Percentiles rank a stretch among this genome's conserved stretches.
Evolutionary conservation across 2,329 filamentous ascomycete species (phyloP).

Genomic region (Diaporthe vexans): DNA sequence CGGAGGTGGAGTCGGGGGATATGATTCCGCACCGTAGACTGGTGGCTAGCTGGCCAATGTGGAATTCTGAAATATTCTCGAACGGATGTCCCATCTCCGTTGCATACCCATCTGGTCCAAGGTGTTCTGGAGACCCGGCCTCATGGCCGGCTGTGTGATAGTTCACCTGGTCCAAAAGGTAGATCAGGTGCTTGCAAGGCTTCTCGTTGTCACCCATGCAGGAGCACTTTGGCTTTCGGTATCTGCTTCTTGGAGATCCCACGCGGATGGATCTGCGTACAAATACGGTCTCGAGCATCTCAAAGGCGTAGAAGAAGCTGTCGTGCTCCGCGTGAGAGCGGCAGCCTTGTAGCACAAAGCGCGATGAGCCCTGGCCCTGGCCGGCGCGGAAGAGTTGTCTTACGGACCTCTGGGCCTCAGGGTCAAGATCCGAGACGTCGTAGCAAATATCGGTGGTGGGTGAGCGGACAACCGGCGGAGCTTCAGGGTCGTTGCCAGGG

Average conservation of each 20-base stretch:
- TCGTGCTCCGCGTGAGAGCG: slow-evolving; percentile 56
- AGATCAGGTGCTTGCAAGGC: slow-evolving; percentile 67
- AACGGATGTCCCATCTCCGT: slow-evolving; percentile 64
- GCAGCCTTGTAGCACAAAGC: slow-evolving; percentile 65
- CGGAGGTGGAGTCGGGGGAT: slow-evolving; percentile 48
- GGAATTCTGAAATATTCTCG: slow-evolving; percentile 62
- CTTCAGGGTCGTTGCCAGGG: slow-evolving; percentile 48
- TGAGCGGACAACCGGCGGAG: slow-evolving; percentile 46
- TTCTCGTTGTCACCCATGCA: slow-evolving; percentile 53
- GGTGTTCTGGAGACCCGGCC: slow-evolving; percentile 39
- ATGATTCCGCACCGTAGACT: slow-evolving; percentile 64
- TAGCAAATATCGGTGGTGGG: slow-evolving; percentile 56
- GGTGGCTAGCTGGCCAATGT: slow-evolving; percentile 66
- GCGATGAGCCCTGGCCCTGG: slow-evolving; percentile 56
- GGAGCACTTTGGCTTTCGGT: slow-evolving; percentile 61
- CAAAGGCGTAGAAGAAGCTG: slow-evolving; percentile 64
- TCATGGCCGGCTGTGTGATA: slow-evolving; percentile 59
- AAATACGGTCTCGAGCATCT: slow-evolving; percentile 65
- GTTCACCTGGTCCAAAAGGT: slow-evolving; percentile 67
- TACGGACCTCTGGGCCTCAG: slow-evolving; percentile 55
- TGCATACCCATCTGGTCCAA: slow-evolving; percentile 60
- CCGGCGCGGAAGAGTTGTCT: slow-evolving; percentile 57
- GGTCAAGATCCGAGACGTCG: slow-evolving; percentile 55
- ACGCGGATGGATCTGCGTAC: slow-evolving; percentile 65
- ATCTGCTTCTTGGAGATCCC: slow-evolving; percentile 56